phyloP scores from a whole-genome alignment of 1,139 yeast species.

The Geotrichum klebahnii region DNA sequence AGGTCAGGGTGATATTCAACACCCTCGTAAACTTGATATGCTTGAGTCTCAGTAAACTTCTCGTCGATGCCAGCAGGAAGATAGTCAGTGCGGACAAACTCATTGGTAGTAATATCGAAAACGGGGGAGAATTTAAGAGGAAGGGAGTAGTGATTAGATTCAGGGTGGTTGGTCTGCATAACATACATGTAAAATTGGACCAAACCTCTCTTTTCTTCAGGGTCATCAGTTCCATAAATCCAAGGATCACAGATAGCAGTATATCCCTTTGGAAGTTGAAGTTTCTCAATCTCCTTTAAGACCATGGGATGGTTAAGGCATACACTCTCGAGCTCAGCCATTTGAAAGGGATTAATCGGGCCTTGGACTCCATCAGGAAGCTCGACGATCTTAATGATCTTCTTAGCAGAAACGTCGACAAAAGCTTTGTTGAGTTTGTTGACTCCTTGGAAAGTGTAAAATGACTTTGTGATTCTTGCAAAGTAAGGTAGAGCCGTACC shows the following conservation, averaged over 20 bases:
- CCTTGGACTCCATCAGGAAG: slow-evolving; percentile 66
- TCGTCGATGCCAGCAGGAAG: slow-evolving; percentile 62
- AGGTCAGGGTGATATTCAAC: slow-evolving; percentile 50
- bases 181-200: slow-evolving; percentile 71
- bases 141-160: slow-evolving; percentile 78
- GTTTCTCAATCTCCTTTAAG: slow-evolving; percentile 53
- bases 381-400: slow-evolving; percentile 52
- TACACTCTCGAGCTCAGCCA: slow-evolving; percentile 56
- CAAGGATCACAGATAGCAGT: slow-evolving; percentile 79
- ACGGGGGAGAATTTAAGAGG: slow-evolving; percentile 83
- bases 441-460: slow-evolving; percentile 59
- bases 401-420: slow-evolving; percentile 58
- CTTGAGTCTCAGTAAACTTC: slow-evolving; percentile 43
- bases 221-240: slow-evolving; percentile 84
- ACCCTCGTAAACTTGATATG: slow-evolving; percentile 66
- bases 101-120: slow-evolving; percentile 60
- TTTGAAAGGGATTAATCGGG: slow-evolving; percentile 70
- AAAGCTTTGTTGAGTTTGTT: slow-evolving; percentile 65
- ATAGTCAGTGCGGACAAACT: slow-evolving; percentile 72
- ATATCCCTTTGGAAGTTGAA: slow-evolving; percentile 53
- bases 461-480: slow-evolving; percentile 60
- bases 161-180: slow-evolving; percentile 65
- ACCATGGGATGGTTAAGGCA: slow-evolving; percentile 72
- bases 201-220: slow-evolving; percentile 68
- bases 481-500: slow-evolving; percentile 53